Evolutionary conservation across 306 rosid species (phyloP), one percentile per base, ranked within the genome.

Genomic region (Dryas drummondii): DNA sequence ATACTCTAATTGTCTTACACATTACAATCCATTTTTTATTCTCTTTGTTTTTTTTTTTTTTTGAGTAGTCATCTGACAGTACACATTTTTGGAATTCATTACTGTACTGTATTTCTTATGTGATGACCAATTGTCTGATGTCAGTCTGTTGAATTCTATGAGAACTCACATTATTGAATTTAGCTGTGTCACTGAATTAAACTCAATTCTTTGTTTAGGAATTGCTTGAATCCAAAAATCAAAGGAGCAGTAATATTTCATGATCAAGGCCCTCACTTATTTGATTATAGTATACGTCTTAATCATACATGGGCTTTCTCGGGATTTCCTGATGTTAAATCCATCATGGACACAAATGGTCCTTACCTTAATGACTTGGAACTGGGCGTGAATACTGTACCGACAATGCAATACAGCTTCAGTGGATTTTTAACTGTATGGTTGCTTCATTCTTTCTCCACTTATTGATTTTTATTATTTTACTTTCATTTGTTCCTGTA

Each of bases 301-400:
- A 91, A 91, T 82, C 98, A 94, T 79, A 86, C 98, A 5, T 94
- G 98, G 98, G 98, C 98, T 82, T 88, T 94, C 91, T 88, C 96
- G 0, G 98, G 98, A 82, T 94, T 94, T 84, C 98, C 97, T 51
- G 87, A 94, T 81, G 91, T 91, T 77, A 91, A 80, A 76, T 79
- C 96, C 73, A 94, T 94, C 84, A 94, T 94, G 98, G 98, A 94
- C 69, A 87, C 88, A 47, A 94, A 87, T 85, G 98, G 98, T 52
- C 94, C 98, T 70, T 94, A 83, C 84, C 88, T 94, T 50, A 82
- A 90, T 78, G 98, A 94, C 84, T 82, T 94, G 96, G 91, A 90
- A 59, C 82, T 90, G 82, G 96, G 97, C 42, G 87, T 84, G 66
- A 90, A 74, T 82, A 62, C 83, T 44, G 71, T 94, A 73, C 96